Conservation (phyloP, 179 eudicot species). For the Heliamphora pulchella region DNA sequence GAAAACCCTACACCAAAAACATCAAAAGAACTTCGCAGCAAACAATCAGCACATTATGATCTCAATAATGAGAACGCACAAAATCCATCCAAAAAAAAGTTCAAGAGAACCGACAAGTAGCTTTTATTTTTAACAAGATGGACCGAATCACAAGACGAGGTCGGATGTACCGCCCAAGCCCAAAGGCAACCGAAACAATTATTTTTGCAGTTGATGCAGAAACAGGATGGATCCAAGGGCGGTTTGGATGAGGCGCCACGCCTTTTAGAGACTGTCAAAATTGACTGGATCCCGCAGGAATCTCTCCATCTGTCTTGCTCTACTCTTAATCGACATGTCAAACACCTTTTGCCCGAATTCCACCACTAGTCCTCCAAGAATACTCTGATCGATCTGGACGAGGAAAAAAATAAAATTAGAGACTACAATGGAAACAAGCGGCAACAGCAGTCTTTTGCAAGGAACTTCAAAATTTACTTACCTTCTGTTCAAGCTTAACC, state of each 20-base stretch:
- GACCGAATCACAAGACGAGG: neutral
- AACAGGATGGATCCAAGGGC: neutral
- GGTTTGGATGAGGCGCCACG: neutral
- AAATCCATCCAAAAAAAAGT: neutral
- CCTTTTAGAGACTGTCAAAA: conserved; percentile 16
- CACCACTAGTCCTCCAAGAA: conserved; percentile 88
- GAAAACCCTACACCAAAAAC: no score
- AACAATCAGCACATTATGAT: neutral
- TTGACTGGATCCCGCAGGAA: conserved; percentile 40
- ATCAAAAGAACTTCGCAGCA: no score
- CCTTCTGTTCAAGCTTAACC: conserved; percentile 78
- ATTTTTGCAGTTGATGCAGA: neutral
- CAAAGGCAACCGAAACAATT: neutral
- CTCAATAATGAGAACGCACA: neutral
- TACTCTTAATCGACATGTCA: conserved; percentile 85
- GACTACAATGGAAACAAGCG: neutral
- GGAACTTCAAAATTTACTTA: conserved; percentile 9
- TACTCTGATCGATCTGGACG: conserved; percentile 67
- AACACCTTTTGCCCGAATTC: conserved; percentile 78
- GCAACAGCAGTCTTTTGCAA: no score
- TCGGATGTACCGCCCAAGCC: neutral
- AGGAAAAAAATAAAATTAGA: conserved; percentile 9
- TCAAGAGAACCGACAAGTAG: neutral
- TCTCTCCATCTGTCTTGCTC: conserved; percentile 86
- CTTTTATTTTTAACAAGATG: conserved; percentile 12